Percentiles rank a stretch among this genome's conserved stretches.
Conservation (phyloP, 306 rosid species). For the Cajanus cajan region DNA sequence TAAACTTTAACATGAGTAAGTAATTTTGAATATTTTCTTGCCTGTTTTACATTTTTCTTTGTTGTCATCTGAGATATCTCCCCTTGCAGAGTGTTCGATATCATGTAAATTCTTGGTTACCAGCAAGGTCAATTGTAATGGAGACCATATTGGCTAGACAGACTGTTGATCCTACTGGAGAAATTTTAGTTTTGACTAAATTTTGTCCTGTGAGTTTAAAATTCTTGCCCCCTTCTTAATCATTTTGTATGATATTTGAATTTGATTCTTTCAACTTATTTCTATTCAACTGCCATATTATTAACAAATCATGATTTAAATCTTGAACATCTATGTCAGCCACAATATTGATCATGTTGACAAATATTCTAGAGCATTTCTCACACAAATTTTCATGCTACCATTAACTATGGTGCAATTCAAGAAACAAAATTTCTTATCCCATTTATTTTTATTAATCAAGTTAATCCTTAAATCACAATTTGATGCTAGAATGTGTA, state of each 20-base stretch:
- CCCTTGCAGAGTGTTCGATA: slow-evolving; percentile 64
- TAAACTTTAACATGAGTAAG: background rate
- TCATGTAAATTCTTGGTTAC: slow-evolving; percentile 90
- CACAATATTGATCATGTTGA: slow-evolving; percentile 2
- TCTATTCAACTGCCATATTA: background rate
- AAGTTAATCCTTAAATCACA: background rate
- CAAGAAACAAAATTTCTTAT: background rate
- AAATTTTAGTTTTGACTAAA: slow-evolving; percentile 71
- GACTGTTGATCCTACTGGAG: slow-evolving; percentile 79
- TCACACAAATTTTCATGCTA: background rate
- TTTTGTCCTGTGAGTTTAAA: slow-evolving; percentile 88
- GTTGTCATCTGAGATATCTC: slow-evolving; percentile 3
- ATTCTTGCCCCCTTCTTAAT: background rate
- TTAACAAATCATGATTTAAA: slow-evolving; percentile 17
- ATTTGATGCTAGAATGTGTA: background rate
- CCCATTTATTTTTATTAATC: slow-evolving; percentile 15
- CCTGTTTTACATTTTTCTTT: slow-evolving; percentile 12
- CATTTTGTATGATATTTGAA: background rate
- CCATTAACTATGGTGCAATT: background rate
- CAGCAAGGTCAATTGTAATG: slow-evolving; percentile 91
- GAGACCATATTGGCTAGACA: slow-evolving; percentile 72
- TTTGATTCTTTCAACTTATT: slow-evolving; percentile 1
- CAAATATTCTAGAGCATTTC: background rate
- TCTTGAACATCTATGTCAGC: background rate
- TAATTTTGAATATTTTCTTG: background rate